phyloP scores from a whole-genome alignment of 2,329 filamentous ascomycete species.

The Stachybotrys elegans region DNA sequence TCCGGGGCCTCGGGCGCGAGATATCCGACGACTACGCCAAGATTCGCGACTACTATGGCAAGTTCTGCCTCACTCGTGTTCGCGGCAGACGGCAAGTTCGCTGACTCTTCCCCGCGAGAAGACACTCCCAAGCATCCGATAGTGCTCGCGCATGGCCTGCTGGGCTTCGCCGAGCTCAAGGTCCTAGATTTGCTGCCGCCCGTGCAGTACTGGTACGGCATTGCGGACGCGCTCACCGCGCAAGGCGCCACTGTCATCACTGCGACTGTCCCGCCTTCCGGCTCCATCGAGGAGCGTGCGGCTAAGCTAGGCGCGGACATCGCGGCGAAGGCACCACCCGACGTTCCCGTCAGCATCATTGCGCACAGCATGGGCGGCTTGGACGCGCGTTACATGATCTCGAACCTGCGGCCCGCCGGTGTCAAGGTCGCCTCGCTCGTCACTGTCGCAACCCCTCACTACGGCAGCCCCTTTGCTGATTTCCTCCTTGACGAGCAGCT shows the following conservation, averaged over 20 bases:
- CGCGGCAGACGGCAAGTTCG: no score
- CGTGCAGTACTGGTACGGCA: constrained; percentile 62
- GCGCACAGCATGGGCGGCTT: constrained; percentile 65
- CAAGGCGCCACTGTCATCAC: constrained; percentile 53
- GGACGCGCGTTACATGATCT: constrained; percentile 62
- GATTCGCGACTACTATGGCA: constrained; percentile 41
- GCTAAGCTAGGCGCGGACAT: constrained; percentile 52
- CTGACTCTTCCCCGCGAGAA: constrained; percentile 23
- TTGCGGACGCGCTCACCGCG: constrained; percentile 49
- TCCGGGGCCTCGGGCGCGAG: constrained; percentile 33
- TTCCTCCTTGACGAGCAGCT: constrained; percentile 41
- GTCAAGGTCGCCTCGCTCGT: constrained; percentile 46
- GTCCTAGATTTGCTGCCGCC: constrained; percentile 47
- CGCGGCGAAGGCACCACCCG: constrained; percentile 30
- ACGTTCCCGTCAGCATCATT: constrained; percentile 64
- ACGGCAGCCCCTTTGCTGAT: constrained; percentile 52
- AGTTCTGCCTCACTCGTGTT: constrained; percentile 5
- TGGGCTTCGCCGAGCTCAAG: constrained; percentile 57
- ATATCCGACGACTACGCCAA: constrained; percentile 43
- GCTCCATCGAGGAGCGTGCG: constrained; percentile 56
- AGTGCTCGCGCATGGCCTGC: constrained; percentile 60
- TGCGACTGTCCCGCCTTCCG: constrained; percentile 56
- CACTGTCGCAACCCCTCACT: constrained; percentile 51
- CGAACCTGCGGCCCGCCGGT: constrained; percentile 41
- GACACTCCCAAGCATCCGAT: constrained; percentile 56